Conservation (phyloP, 768 basidiomycete genomes). For the Rhizopogon roseolus region DNA sequence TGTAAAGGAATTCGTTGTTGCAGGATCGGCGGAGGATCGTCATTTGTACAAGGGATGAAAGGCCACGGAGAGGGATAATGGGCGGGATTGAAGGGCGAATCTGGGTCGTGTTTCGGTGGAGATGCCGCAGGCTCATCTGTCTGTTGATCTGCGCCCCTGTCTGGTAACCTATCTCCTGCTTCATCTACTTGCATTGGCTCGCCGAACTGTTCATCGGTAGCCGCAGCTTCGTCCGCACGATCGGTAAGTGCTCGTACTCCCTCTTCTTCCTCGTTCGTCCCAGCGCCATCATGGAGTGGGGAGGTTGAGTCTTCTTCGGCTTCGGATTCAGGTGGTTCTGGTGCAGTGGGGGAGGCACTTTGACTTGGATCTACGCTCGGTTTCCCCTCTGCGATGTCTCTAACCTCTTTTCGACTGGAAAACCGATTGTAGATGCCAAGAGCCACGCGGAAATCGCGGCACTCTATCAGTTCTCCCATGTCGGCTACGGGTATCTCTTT, state of each 20-base stretch:
- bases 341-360: conserved; percentile 26
- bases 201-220: no score
- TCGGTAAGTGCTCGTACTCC: no score
- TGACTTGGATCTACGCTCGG: conserved; percentile 16
- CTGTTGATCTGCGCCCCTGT: not conserved
- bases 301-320: conserved; percentile 1
- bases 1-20: no score
- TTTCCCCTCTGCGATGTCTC: not conserved
- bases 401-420: conserved; percentile 2
- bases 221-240: no score
- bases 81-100: conserved; percentile 26
- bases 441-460: conserved; percentile 4
- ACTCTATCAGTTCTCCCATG: conserved; percentile 12
- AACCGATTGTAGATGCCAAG: not conserved
- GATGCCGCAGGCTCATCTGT: not conserved
- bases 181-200: not conserved
- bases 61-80: conserved; percentile 41
- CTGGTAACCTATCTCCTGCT: not conserved
- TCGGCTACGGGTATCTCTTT: conserved; percentile 10
- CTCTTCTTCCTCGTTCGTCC: no score
- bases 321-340: not conserved
- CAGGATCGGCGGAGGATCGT: conserved; percentile 14
- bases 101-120: conserved; percentile 1
- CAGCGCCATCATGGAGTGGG: no score
- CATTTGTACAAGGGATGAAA: conserved; percentile 28